Percentiles rank a stretch among this genome's conserved stretches.
Conservation (phyloP, 2,329 filamentous ascomycete genomes). For the Beauveria sp. region DNA sequence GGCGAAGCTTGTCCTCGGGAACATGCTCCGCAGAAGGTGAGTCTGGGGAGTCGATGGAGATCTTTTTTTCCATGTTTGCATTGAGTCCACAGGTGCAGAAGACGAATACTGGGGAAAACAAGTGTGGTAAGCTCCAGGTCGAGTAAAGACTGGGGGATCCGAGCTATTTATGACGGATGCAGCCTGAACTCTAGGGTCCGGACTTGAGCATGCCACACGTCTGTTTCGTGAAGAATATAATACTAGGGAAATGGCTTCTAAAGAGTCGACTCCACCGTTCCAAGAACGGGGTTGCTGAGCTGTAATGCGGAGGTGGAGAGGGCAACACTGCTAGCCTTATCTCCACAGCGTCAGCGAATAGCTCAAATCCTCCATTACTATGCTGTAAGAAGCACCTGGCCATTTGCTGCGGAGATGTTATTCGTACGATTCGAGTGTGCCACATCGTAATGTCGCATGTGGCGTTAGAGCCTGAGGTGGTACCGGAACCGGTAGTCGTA, state of each 20-base stretch:
- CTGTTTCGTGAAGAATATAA: not conserved
- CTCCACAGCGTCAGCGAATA: not conserved
- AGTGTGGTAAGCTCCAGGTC: not conserved
- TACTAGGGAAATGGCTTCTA: not conserved
- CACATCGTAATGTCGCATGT: not conserved
- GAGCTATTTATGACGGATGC: not conserved
- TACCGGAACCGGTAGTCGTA: not conserved
- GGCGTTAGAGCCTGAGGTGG: not conserved
- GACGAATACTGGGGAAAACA: no score
- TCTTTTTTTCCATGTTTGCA: slow-evolving; percentile 13
- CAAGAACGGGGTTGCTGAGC: not conserved
- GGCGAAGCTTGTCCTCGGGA: not conserved
- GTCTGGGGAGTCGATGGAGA: slow-evolving; percentile 6
- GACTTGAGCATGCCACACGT: not conserved
- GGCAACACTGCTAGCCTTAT: not conserved
- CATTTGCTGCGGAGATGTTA: no score
- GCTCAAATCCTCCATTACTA: not conserved
- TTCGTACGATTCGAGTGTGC: not conserved
- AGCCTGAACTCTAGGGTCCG: not conserved
- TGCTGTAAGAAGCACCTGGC: not conserved
- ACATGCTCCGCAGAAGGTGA: slow-evolving; percentile 11
- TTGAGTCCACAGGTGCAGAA: not conserved
- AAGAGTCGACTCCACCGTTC: not conserved
- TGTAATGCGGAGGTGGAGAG: slow-evolving; percentile 1
- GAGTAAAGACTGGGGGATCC: not conserved